Conservation (phyloP, 2,329 filamentous ascomycete species). For the Alternaria arbusti region DNA sequence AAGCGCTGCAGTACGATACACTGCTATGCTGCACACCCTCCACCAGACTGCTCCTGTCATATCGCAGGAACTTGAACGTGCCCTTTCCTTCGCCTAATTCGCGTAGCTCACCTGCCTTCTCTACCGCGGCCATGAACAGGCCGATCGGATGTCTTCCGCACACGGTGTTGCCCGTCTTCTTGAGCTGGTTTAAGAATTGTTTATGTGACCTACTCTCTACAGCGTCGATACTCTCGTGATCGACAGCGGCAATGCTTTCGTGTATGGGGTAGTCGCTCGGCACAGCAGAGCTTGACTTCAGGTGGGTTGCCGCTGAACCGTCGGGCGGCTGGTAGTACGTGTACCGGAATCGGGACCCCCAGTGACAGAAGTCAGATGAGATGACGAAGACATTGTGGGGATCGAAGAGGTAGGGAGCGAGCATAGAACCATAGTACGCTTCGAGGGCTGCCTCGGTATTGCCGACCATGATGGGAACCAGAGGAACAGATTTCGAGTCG, state of each 20-base stretch:
- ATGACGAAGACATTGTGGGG: conserved; percentile 82
- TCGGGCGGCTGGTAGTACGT: conserved; percentile 71
- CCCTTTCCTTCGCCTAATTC: conserved; percentile 62
- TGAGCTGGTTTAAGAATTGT: conserved; percentile 71
- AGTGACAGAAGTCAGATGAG: conserved; percentile 97
- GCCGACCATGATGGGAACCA: conserved; percentile 88
- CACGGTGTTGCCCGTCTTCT: conserved; percentile 83
- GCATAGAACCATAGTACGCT: conserved; percentile 68
- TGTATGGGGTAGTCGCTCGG: conserved; percentile 68
- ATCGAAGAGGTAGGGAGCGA: conserved; percentile 80
- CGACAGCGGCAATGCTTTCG: conserved; percentile 81
- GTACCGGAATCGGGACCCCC: conserved; percentile 85
- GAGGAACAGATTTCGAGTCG: conserved; percentile 67
- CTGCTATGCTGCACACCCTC: conserved; percentile 74
- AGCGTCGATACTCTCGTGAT: conserved; percentile 82
- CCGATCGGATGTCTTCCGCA: conserved; percentile 96
- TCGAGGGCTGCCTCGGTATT: conserved; percentile 72
- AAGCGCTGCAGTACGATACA: conserved; percentile 94
- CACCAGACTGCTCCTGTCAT: conserved; percentile 83
- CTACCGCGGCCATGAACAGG: conserved; percentile 86
- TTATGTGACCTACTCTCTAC: conserved; percentile 78
- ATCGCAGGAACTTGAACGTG: conserved; percentile 79
- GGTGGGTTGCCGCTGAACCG: conserved; percentile 43
- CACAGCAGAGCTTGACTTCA: conserved; percentile 51
- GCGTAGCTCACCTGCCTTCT: conserved; percentile 55